Base-by-base conservation (phyloP, 164 flowering plant species). In the Warburgia ugandensis region DNA sequence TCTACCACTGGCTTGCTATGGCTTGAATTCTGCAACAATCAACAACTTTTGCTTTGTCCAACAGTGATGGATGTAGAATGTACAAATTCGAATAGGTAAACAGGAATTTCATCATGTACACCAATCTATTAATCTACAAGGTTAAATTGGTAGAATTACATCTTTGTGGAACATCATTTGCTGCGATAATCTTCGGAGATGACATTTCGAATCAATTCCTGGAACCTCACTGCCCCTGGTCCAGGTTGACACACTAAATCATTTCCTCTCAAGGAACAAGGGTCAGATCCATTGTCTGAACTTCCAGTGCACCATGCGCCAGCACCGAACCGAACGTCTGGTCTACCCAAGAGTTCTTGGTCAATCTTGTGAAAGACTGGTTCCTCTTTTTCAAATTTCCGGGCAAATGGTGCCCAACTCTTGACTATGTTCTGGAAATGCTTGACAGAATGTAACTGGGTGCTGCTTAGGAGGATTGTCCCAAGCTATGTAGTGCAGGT, bases 381-480 rank as follows among this genome's bases (percentile, higher is more conserved):
- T 48, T 84, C 96, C 47, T 84, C 74, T 71, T 70, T 82, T 22
- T 70, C 70, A 51, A 89, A 94, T 55, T 94, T 94, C 31, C 97
- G 67, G 20, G 99, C 99, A 72, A 94, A 94, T 9, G 91, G 80
- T 0, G 99, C 94, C 5, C 86, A 83, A 63, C 96, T 84, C 58
- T 82, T 61, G 2, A 94, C 88, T 94, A 94, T 89, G 36, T 77
- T 69, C 35, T 69, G 66, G 35, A 77, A 84, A 58, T 94, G 87
- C 59, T 80, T 86, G 47, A 72, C 67, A 1, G 97, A 52, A 54
- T 89, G 66, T 38, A 36, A 58, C 57, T 3, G 99, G 99, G 58
- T 92, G 99, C 66, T 92, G 99, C 72, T 83, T 92, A 0, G 99
- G 99, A 61, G 99, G 99, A 62, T 19, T 78, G 77, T 88, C 99